phyloP scores from a whole-genome alignment of 352 stramenopile genomes.

The Thalassiosira livingstoniorum region DNA sequence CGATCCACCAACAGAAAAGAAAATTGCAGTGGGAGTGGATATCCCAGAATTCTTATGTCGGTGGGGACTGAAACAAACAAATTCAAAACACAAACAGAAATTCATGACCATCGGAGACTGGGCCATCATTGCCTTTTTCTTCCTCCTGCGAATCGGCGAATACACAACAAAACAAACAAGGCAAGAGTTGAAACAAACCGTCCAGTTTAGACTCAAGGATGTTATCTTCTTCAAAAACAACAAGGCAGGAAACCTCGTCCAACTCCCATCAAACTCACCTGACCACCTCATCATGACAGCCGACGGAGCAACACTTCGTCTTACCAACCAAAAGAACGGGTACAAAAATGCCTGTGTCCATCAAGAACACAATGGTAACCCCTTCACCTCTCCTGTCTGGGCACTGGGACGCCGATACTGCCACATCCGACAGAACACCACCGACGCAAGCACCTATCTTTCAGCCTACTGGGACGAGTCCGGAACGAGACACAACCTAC shows the following conservation, averaged over 20 bases:
- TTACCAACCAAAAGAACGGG: conserved; percentile 2
- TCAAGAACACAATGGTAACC: neutral
- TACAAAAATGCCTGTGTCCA: conserved; percentile 13
- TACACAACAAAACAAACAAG: conserved; percentile 27
- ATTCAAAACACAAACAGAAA: no score
- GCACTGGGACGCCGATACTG: neutral
- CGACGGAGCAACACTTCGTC: conserved; percentile 2
- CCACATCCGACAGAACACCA: neutral
- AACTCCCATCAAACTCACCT: neutral
- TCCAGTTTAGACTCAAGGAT: conserved; percentile 15
- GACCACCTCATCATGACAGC: neutral
- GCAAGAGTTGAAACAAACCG: conserved; percentile 18
- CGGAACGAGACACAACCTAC: neutral
- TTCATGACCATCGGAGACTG: conserved; percentile 10
- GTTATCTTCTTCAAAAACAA: conserved; percentile 22
- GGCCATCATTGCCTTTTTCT: conserved; percentile 30
- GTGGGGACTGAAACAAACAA: neutral
- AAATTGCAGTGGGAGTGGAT: conserved; percentile 14
- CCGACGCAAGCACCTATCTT: neutral
- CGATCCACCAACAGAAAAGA: conserved; percentile 32
- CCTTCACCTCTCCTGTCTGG: neutral
- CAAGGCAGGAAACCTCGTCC: neutral
- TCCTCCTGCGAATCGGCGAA: conserved; percentile 28
- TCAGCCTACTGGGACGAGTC: neutral
- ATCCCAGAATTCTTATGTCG: conserved; percentile 5